These are phyloP conservation scores for Phylloporus scabripes DNA, from an alignment of 768 basidiomycete genomes.

Conservation along the genomic window DNA sequence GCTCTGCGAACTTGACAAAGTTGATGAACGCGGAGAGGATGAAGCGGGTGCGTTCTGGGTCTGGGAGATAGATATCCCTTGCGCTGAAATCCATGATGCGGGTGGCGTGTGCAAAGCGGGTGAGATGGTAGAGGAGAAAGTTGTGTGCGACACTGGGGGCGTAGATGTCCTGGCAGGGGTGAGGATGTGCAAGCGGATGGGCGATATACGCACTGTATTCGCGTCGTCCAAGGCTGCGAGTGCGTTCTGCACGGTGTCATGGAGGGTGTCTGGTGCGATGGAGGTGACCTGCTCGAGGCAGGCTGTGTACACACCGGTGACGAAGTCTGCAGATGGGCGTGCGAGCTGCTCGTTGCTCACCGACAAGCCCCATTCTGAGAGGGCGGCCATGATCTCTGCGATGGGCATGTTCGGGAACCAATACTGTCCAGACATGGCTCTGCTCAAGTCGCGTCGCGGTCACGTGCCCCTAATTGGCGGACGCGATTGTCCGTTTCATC, in stretches of 20 bases:
- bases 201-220: slow-evolving; percentile 43
- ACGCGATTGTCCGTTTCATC: slow-evolving; percentile 15
- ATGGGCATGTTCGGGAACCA: slow-evolving; percentile 65
- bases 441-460: slow-evolving; percentile 17
- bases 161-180: slow-evolving; percentile 56
- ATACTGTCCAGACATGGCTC: slow-evolving; percentile 34
- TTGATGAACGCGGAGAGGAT: slow-evolving; percentile 89
- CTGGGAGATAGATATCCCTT: slow-evolving; percentile 68
- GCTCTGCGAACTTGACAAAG: slow-evolving; percentile 85
- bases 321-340: slow-evolving; percentile 65
- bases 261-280: slow-evolving; percentile 52
- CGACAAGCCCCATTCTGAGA: slow-evolving; percentile 64
- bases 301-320: slow-evolving; percentile 60
- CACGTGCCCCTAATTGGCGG: slow-evolving; percentile 19
- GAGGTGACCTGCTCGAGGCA: slow-evolving; percentile 70
- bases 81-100: slow-evolving; percentile 73
- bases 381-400: slow-evolving; percentile 57
- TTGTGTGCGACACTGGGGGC: slow-evolving; percentile 52
- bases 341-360: slow-evolving; percentile 64
- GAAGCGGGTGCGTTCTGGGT: slow-evolving; percentile 65
- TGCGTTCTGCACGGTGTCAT: slow-evolving; percentile 52
- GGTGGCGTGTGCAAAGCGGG: slow-evolving; percentile 67
- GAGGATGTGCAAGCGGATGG: background rate
- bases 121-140: slow-evolving; percentile 67
- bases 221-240: slow-evolving; percentile 46